These are phyloP conservation scores for Fonsecaea erecta DNA, from an alignment of 2,329 filamentous ascomycete species.

Conservation along the genomic window DNA sequence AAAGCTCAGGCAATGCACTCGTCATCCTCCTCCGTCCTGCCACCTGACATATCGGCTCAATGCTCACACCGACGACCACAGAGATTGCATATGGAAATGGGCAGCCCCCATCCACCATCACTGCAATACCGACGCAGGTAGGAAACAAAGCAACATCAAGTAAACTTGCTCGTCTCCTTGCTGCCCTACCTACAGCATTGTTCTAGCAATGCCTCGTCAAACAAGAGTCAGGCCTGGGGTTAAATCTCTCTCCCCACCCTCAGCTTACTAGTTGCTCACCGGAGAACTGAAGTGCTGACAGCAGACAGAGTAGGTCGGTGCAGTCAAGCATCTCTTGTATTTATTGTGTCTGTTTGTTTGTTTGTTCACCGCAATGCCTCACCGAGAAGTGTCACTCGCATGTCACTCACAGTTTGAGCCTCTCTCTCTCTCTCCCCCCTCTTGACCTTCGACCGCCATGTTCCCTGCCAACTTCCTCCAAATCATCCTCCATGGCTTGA, in stretches of 20 bases:
- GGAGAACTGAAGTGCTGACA: slow-evolving; percentile 4
- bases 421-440: too few species aligned
- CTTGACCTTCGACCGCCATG: slow-evolving; percentile 4
- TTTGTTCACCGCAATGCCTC: neutral
- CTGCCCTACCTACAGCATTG: neutral
- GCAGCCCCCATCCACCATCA: too few species aligned
- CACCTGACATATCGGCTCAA: neutral
- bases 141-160: neutral
- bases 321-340: neutral
- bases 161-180: neutral
- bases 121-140: neutral
- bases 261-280: slow-evolving; percentile 11
- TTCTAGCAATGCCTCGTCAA: neutral
- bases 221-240: neutral
- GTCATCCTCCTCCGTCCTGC: too few species aligned
- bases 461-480: slow-evolving; percentile 11
- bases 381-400: neutral
- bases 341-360: neutral
- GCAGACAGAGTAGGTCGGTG: neutral
- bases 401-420: neutral
- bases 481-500: neutral
- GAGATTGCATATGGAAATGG: neutral
- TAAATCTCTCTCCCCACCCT: slow-evolving; percentile 6
- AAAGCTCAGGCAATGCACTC: too few species aligned
- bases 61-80: neutral